A percentile compares a stretch with the other conserved stretches of the same genome.
phyloP scores from a whole-genome alignment of 169 alveolate species.

The Eimeria praecox region DNA sequence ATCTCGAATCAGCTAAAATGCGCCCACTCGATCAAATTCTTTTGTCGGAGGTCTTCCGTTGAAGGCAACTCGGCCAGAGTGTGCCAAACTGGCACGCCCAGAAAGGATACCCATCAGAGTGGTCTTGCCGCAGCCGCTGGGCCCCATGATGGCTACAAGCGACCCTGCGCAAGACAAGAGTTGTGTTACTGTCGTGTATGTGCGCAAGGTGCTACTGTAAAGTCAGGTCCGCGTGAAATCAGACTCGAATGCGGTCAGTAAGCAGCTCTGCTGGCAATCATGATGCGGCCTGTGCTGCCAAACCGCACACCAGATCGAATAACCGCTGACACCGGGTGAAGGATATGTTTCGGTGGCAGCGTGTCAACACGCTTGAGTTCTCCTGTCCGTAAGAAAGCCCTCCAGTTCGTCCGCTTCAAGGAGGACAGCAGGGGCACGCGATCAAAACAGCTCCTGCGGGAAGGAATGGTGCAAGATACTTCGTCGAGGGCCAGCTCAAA shows the following conservation, averaged over 20 bases:
- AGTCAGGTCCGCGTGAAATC: background rate
- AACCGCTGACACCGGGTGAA: constrained; percentile 39
- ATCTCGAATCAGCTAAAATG: background rate
- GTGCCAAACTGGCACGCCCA: constrained; percentile 11
- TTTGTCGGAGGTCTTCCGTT: constrained; percentile 47
- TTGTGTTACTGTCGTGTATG: background rate
- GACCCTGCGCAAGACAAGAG: constrained; percentile 28
- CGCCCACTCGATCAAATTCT: constrained; percentile 48
- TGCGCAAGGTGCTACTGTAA: background rate
- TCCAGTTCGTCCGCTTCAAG: background rate
- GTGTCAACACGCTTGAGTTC: background rate
- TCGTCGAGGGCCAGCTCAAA: constrained; percentile 22
- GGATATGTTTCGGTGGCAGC: constrained; percentile 1
- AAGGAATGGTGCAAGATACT: constrained; percentile 28
- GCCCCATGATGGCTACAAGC: constrained; percentile 71
- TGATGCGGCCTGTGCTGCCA: background rate
- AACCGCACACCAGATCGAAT: constrained; percentile 21
- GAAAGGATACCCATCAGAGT: constrained; percentile 57
- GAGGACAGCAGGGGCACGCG: constrained; percentile 13
- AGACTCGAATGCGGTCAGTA: background rate
- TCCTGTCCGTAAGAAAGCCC: background rate
- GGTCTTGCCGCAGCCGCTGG: constrained; percentile 73
- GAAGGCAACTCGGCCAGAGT: constrained; percentile 26
- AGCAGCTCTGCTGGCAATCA: background rate
- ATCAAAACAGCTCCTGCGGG: background rate